Evolutionary conservation across 2,329 filamentous ascomycete species (phyloP), one percentile per base, ranked within the genome.

Genomic region (Fusarium dlaminii): DNA sequence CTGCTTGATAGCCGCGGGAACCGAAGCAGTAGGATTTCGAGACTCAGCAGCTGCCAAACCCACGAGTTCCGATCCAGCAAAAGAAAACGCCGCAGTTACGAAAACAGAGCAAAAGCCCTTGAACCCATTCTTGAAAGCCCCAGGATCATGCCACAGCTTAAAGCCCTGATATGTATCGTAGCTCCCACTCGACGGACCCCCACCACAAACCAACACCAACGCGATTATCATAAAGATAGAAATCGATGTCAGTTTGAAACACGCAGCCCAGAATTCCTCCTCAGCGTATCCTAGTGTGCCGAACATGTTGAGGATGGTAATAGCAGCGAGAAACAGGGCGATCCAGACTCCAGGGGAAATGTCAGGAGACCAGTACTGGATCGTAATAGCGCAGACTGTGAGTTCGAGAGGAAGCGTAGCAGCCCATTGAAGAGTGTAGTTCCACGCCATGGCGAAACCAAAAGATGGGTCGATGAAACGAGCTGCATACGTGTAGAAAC

Each of bases 1-100:
- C 81, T 95, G 93, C 84, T 95, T 95, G 78, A 95, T 90, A 4
- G 94, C 94, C n/a, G 90, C 91, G 2, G 94, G 94, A 2, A 97
- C 87, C 0, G 91, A 89, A 79, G 92, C 90, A 64, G 90, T 87
- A 3, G 92, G 92, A 77, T 93, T 92, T 12, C 81, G 83, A 1
- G 91, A 89, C 80, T 94, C 92, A 22, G 91, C 91, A 4, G 91
- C 92, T 9, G 91, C 91, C 12, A 94, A 86, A 76, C 91, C 92
- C 52, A 93, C 90, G 3, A 92, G 84, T 79, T 93, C 91, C 0
- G 91, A 92, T 7, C 91, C 91, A 1, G 90, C 88, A 75, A 92
- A 93, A 40, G 91, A 85, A 75, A 93, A 93, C 13, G 91, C 91
- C 7, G 91, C 91, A 1, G 89, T 92, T 58, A 93, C 91, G 70